Evolutionary conservation across 768 basidiomycete species (phyloP).

Genomic region (Neoboletus brunneissimus): DNA sequence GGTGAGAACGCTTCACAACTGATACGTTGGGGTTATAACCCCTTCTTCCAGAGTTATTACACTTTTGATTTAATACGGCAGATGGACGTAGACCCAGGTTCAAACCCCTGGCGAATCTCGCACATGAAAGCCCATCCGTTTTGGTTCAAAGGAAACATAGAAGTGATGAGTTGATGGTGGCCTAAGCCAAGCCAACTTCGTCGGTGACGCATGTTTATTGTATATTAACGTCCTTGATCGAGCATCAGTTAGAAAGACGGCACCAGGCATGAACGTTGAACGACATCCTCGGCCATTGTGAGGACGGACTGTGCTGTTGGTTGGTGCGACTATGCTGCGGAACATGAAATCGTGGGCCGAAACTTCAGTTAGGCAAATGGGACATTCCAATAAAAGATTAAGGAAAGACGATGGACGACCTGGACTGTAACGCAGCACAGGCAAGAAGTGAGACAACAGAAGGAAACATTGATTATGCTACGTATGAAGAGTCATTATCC

Average conservation of each 20-base stretch:
- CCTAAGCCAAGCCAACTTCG: not conserved
- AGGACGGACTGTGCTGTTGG: not conserved
- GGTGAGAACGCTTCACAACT: conserved; percentile 9
- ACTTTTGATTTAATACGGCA: conserved; percentile 25
- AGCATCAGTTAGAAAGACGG: not conserved
- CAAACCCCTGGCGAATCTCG: conserved; percentile 27
- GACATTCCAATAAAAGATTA: not conserved
- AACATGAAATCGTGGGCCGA: not conserved
- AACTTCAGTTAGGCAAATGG: not conserved
- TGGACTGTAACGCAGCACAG: not conserved
- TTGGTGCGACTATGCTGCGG: not conserved
- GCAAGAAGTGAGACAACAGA: not conserved
- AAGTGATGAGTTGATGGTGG: conserved; percentile 19
- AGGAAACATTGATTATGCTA: not conserved
- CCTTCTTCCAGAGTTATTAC: conserved; percentile 18
- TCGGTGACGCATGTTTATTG: not conserved
- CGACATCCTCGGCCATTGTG: not conserved
- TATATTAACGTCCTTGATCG: not conserved
- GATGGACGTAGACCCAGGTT: conserved; percentile 5
- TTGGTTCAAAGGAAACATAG: conserved; percentile 28
- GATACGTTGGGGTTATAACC: not conserved
- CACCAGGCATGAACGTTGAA: not conserved
- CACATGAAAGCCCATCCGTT: conserved; percentile 28
- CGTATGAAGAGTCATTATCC: not conserved
- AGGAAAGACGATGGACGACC: not conserved